phyloP scores from a whole-genome alignment of 2,329 filamentous ascomycete species.

The Aspergillus ruber region DNA sequence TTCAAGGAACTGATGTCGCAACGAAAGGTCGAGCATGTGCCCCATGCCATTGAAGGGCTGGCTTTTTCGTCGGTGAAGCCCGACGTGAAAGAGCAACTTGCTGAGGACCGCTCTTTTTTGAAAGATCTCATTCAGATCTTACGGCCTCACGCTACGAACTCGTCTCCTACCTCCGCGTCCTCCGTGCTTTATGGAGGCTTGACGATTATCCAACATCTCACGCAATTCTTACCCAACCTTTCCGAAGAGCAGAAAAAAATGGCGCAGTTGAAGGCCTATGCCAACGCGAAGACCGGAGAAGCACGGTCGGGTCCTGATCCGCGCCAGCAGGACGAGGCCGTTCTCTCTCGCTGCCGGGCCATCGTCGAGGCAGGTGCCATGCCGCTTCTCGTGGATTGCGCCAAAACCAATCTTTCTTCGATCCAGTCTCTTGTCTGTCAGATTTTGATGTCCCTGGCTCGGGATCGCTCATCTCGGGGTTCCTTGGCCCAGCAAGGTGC shows the following conservation, averaged over 20 bases:
- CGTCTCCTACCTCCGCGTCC: slow-evolving; percentile 46
- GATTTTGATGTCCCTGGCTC: slow-evolving; percentile 71
- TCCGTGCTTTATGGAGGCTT: slow-evolving; percentile 77
- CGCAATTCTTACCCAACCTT: slow-evolving; percentile 66
- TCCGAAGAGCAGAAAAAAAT: slow-evolving; percentile 92
- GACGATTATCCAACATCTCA: slow-evolving; percentile 80
- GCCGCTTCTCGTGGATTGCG: slow-evolving; percentile 68
- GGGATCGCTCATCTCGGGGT: slow-evolving; percentile 66
- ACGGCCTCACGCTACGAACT: slow-evolving; percentile 35
- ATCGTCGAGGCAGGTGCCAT: slow-evolving; percentile 74
- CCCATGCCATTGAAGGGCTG: slow-evolving; percentile 79
- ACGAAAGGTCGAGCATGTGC: slow-evolving; percentile 49
- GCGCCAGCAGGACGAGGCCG: slow-evolving; percentile 69
- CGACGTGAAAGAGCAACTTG: slow-evolving; percentile 74
- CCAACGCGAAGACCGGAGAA: slow-evolving; percentile 73
- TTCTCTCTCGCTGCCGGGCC: slow-evolving; percentile 66
- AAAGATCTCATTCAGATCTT: slow-evolving; percentile 55
- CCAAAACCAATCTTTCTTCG: slow-evolving; percentile 64
- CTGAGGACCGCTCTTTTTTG: slow-evolving; percentile 62
- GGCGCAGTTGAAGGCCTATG: slow-evolving; percentile 86
- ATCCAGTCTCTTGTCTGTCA: slow-evolving; percentile 63
- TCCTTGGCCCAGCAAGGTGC: slow-evolving; percentile 89
- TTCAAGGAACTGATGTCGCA: slow-evolving; percentile 46
- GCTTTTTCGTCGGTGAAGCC: slow-evolving; percentile 87
- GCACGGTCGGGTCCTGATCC: slow-evolving; percentile 54